A percentile compares a stretch with the other conserved stretches of the same genome.
These are phyloP conservation scores for Melanogaster broomeanus DNA, from an alignment of 768 basidiomycete genomes.

Conservation along the genomic window DNA sequence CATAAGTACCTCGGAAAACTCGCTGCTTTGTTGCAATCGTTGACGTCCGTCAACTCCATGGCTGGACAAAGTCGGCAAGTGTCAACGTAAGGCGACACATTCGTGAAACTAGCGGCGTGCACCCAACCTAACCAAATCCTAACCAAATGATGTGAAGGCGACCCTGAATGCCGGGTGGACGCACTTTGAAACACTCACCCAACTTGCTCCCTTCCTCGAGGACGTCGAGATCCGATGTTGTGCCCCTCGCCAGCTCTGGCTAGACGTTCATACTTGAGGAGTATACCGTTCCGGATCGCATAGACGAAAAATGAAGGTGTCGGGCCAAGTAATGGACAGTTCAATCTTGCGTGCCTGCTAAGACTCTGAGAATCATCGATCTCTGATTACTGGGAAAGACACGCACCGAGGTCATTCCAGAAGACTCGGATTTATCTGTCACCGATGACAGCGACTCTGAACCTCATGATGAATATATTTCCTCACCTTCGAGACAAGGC, in stretches of 20 bases:
- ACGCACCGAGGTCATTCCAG: conserved; percentile 11
- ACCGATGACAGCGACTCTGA: conserved; percentile 10
- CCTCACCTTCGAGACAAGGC: background rate
- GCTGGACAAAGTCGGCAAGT: too few species aligned
- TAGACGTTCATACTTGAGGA: conserved; percentile 6
- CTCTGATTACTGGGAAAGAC: conserved; percentile 6
- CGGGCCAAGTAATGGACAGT: conserved; percentile 3
- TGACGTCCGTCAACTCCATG: too few species aligned
- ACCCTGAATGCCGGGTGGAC: background rate
- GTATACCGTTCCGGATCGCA: background rate
- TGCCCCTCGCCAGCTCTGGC: conserved; percentile 10
- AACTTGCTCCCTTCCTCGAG: conserved; percentile 6
- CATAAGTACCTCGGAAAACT: too few species aligned
- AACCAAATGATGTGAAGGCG: background rate
- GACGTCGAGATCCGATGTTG: conserved; percentile 10
- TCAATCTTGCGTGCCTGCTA: conserved; percentile 3
- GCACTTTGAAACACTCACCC: conserved; percentile 5
- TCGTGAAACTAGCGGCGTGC: too few species aligned
- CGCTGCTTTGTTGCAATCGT: too few species aligned
- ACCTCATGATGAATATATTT: conserved; percentile 4
- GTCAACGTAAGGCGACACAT: too few species aligned
- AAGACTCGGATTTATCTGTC: conserved; percentile 9
- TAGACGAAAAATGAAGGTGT: conserved; percentile 5
- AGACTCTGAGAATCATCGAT: conserved; percentile 2
- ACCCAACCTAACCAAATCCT: too few species aligned